A percentile compares a stretch with the other conserved stretches of the same genome.
Evolutionary conservation across 2,329 filamentous ascomycete genomes (phyloP).

Genomic region (Bipolaris bicolor): DNA sequence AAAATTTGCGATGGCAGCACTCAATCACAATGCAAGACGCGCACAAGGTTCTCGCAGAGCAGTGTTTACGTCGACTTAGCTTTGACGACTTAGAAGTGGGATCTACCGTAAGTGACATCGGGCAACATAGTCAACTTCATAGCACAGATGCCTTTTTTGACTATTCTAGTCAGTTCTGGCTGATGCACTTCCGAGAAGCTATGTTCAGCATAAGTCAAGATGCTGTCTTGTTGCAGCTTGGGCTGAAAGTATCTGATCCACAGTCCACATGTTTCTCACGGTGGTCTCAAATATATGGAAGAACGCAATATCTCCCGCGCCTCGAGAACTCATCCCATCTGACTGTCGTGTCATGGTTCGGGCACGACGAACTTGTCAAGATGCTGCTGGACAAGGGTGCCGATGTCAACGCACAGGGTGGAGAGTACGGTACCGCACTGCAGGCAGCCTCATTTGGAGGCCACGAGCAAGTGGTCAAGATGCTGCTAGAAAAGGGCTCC

Average conservation of each 20-base stretch:
- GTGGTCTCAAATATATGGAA: not conserved
- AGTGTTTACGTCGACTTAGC: not conserved
- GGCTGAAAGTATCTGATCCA: not conserved
- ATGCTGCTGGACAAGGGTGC: not conserved
- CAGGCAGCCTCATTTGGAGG: too few species aligned
- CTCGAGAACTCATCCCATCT: not conserved
- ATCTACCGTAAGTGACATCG: not conserved
- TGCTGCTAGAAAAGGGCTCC: too few species aligned
- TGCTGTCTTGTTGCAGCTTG: not conserved
- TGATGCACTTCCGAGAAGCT: not conserved
- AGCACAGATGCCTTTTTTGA: not conserved
- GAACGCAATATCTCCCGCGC: not conserved
- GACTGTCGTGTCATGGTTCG: not conserved
- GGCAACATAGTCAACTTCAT: not conserved
- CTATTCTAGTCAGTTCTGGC: not conserved
- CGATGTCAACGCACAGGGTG: too few species aligned
- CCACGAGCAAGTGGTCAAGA: too few species aligned
- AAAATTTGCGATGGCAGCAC: not conserved
- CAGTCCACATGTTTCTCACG: not conserved
- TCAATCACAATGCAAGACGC: not conserved
- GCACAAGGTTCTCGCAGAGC: not conserved
- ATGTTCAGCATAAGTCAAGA: not conserved
- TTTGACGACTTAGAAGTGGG: not conserved
- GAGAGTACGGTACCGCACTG: too few species aligned
- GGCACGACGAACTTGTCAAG: not conserved